Conservation (phyloP, 2,329 filamentous ascomycete species). For the Aspergillus sp. region DNA sequence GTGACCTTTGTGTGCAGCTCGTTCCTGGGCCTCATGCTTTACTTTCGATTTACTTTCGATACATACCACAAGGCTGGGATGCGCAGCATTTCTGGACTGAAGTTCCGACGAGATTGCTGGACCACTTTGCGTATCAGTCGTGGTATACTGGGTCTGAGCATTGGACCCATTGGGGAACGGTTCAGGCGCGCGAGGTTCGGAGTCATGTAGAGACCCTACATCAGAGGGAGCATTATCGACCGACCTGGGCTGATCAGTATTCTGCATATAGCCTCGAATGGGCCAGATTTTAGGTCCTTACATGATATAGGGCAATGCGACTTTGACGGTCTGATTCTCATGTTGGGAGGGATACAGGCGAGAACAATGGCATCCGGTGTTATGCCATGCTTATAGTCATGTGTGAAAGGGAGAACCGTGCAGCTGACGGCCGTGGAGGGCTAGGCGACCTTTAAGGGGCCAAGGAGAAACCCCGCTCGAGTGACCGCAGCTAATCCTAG, state of each 20-base stretch:
- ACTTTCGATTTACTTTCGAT: neutral
- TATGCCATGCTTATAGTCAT: no score
- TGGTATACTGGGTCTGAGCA: no score
- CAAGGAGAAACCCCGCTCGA: neutral
- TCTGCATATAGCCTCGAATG: neutral
- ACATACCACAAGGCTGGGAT: constrained; percentile 25
- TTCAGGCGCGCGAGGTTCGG: neutral
- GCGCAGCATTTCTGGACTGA: constrained; percentile 4
- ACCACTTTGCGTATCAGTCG: no score
- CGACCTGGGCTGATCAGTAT: neutral
- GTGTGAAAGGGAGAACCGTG: no score
- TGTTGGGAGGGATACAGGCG: no score
- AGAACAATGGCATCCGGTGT: no score
- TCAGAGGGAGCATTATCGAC: neutral
- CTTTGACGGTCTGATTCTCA: no score
- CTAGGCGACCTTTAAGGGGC: neutral
- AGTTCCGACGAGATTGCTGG: neutral
- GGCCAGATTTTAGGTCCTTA: no score
- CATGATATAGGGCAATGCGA: no score
- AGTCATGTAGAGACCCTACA: neutral
- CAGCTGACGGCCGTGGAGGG: no score
- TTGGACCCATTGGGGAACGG: no score
- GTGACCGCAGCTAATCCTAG: neutral
- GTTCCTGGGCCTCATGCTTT: no score
- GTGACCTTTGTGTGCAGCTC: neutral